Conservation (phyloP, 306 rosid species). For the Fragaria nilgerrensis region DNA sequence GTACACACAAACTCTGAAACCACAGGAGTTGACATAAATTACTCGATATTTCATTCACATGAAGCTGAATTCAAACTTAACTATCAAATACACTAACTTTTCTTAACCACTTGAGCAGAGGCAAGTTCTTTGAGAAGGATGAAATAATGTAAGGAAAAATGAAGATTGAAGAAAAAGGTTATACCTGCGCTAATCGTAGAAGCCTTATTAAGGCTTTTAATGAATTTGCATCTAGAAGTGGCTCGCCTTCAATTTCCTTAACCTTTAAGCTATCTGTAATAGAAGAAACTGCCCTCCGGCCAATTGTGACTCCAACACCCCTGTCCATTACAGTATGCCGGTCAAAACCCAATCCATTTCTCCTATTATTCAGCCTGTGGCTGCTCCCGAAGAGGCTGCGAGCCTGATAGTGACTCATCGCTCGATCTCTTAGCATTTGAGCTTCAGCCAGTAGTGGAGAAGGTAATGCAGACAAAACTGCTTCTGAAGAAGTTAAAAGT, state of each 20-base stretch:
- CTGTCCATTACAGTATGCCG: slow-evolving; percentile 84
- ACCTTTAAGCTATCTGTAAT: slow-evolving; percentile 69
- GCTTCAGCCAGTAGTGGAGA: slow-evolving; percentile 96
- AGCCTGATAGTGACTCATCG: slow-evolving; percentile 98
- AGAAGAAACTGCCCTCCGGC: slow-evolving; percentile 69
- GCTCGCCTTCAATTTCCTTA: slow-evolving; percentile 91
- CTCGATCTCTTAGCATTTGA: slow-evolving; percentile 91
- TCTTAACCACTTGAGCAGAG: neutral
- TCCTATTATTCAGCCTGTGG: slow-evolving; percentile 77
- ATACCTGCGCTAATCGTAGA: slow-evolving; percentile 90
- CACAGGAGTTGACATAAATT: neutral
- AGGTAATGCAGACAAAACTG: slow-evolving; percentile 92
- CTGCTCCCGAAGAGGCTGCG: slow-evolving; percentile 76
- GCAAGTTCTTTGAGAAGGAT: neutral
- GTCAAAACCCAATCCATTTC: slow-evolving; percentile 93
- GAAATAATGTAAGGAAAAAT: neutral
- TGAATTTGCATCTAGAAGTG: slow-evolving; percentile 76
- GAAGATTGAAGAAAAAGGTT: neutral
- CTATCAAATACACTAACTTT: neutral
- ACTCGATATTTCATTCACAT: neutral
- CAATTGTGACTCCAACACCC: slow-evolving; percentile 90
- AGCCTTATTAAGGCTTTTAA: slow-evolving; percentile 90
- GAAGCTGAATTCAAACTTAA: neutral
- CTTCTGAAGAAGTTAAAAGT: slow-evolving; percentile 94
- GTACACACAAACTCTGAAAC: neutral